A percentile compares a stretch with the other conserved stretches of the same genome.
These are phyloP conservation scores for Plantago elongata DNA, from an alignment of 257 asterid genomes.

Conservation along the genomic window DNA sequence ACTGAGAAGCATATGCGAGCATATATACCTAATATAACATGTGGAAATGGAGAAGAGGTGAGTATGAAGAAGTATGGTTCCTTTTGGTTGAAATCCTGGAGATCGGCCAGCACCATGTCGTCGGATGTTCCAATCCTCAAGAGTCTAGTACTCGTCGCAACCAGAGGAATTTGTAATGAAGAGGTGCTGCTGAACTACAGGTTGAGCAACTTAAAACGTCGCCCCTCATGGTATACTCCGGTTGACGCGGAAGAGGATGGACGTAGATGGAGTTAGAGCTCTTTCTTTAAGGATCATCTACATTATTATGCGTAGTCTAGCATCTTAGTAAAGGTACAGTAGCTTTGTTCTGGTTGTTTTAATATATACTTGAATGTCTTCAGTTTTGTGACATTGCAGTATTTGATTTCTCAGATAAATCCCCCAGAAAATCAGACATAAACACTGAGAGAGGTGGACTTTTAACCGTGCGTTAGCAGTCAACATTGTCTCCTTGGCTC, in stretches of 20 bases:
- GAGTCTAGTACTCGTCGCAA: constrained; percentile 69
- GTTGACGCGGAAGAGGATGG: constrained; percentile 88
- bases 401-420: no score
- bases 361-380: no score
- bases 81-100: constrained; percentile 88
- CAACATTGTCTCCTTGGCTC: no score
- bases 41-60: constrained; percentile 60
- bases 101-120: constrained; percentile 30
- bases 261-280: constrained; percentile 64
- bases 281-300: no score
- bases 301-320: no score
- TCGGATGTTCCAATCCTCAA: constrained; percentile 46
- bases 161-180: constrained; percentile 61
- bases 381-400: no score
- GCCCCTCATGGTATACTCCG: constrained; percentile 85
- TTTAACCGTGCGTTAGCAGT: no score
- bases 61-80: constrained; percentile 63
- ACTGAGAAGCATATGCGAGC: constrained; percentile 59
- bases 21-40: constrained; percentile 73
- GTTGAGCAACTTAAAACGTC: constrained; percentile 68
- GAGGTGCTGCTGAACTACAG: constrained; percentile 81
- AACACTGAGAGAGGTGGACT: no score
- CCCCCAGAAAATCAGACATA: no score
- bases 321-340: no score
- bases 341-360: no score